Evolutionary conservation across 345 rosid genomes (phyloP).

Genomic region (Gossypium turneri): DNA sequence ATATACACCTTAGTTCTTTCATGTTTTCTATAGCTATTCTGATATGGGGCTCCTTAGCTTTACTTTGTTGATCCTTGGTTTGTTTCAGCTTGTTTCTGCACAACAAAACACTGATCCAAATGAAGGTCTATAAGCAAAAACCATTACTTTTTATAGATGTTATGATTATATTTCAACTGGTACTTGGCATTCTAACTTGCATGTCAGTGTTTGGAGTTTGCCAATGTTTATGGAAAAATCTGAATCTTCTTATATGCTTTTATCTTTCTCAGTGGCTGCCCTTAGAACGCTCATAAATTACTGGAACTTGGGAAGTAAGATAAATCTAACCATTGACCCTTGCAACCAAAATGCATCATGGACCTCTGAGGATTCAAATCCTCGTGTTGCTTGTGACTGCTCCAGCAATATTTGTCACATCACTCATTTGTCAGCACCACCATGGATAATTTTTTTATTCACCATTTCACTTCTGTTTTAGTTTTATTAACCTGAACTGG

Average conservation of each 20-base stretch:
- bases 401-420: constrained; percentile 39
- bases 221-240: no score
- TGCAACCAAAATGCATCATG: constrained; percentile 39
- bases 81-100: constrained; percentile 38
- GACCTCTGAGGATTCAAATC: constrained; percentile 36
- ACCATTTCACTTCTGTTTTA: not conserved
- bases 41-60: constrained; percentile 31
- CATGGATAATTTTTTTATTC: not conserved
- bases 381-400: constrained; percentile 47
- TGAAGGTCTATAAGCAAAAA: constrained; percentile 34
- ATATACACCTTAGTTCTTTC: not conserved
- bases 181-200: not conserved
- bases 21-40: constrained; percentile 5
- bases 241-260: not conserved
- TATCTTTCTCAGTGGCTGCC: constrained; percentile 36
- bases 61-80: constrained; percentile 19
- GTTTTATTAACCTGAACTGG: not conserved
- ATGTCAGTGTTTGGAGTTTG: no score
- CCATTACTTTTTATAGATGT: not conserved
- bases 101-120: constrained; percentile 37
- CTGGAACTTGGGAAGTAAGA: constrained; percentile 42
- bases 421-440: constrained; percentile 38
- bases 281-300: constrained; percentile 37
- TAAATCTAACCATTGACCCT: constrained; percentile 40
- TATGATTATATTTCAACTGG: not conserved